Base-by-base conservation (phyloP, 2,329 filamentous ascomycete species). In the Pezicula carpinea region DNA sequence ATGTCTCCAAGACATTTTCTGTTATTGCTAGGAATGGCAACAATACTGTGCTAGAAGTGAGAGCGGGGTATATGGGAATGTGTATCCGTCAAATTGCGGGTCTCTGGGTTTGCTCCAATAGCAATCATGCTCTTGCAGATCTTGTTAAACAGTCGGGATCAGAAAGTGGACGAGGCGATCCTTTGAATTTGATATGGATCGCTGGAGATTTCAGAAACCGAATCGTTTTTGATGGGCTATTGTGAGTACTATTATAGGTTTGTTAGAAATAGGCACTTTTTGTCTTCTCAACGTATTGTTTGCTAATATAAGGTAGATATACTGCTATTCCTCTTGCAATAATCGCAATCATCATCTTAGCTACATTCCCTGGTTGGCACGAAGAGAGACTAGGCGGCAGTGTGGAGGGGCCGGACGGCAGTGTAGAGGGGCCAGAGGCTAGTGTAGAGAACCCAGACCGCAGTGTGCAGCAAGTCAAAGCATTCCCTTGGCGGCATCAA, bases 381-480 rank as follows among this genome's bases (percentile, higher is more conserved):
- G 46, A 48, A 23, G 49, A 51, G 26, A n/a, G n/a, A n/a, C n/a
- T n/a, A n/a, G n/a, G n/a, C n/a, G n/a, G n/a, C n/a, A n/a, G n/a
- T n/a, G n/a, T n/a, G n/a, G n/a, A n/a, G n/a, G n/a, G n/a, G n/a
- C n/a, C n/a, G n/a, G n/a, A n/a, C n/a, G n/a, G n/a, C n/a, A n/a
- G n/a, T n/a, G n/a, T n/a, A n/a, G n/a, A n/a, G n/a, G n/a, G n/a
- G n/a, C n/a, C n/a, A n/a, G n/a, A n/a, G n/a, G n/a, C n/a, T n/a
- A n/a, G n/a, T n/a, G n/a, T n/a, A n/a, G 40, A 26, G 8, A 36
- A 29, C 19, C 14, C 14, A 2, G 43, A 49, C 7, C 43, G 49
- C 34, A 89, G 85, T 31, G 89, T 93, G 58, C 82, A 86, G 59
- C 88, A 95, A 68, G 84, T 95, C 64, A 93, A 92, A 71, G 88